Evolutionary conservation across 1,284 basidiomycete species (phyloP).

Genomic region (Leccinum insolens): DNA sequence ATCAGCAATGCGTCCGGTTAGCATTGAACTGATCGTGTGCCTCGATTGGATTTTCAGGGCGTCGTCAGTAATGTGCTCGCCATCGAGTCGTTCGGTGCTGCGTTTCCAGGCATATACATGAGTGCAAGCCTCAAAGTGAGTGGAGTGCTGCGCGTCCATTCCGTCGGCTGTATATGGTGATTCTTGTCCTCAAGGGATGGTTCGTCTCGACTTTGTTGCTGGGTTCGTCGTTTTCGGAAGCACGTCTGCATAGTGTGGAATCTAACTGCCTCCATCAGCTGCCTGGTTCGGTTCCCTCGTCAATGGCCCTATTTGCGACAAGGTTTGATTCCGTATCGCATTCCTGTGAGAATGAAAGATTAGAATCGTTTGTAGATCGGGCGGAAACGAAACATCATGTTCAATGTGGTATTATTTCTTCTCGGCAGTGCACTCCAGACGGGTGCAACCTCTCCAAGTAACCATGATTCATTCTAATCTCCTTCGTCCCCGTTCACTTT

Average conservation of each 20-base stretch:
- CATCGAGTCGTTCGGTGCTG: conserved; percentile 38
- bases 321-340: conserved; percentile 17
- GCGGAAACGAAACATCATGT: conserved; percentile 35
- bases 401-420: conserved; percentile 35
- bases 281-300: conserved; percentile 37
- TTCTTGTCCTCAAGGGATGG: conserved; percentile 28
- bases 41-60: conserved; percentile 20
- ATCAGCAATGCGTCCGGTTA: neutral
- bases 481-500: neutral
- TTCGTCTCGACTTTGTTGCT: conserved; percentile 36
- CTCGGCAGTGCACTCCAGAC: conserved; percentile 37
- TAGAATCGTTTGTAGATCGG: conserved; percentile 24
- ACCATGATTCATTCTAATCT: neutral
- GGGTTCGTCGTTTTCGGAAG: conserved; percentile 22
- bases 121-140: conserved; percentile 31
- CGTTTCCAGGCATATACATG: conserved; percentile 36
- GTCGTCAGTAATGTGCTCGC: conserved; percentile 38
- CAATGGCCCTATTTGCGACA: conserved; percentile 38
- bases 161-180: conserved; percentile 6
- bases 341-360: neutral
- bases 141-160: neutral
- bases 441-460: conserved; percentile 33
- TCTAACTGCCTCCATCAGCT: conserved; percentile 20
- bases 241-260: neutral
- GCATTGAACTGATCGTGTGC: conserved; percentile 8